Evolutionary conservation across 2,329 filamentous ascomycete genomes (phyloP).

Genomic region (Verticillium tricorpus): DNA sequence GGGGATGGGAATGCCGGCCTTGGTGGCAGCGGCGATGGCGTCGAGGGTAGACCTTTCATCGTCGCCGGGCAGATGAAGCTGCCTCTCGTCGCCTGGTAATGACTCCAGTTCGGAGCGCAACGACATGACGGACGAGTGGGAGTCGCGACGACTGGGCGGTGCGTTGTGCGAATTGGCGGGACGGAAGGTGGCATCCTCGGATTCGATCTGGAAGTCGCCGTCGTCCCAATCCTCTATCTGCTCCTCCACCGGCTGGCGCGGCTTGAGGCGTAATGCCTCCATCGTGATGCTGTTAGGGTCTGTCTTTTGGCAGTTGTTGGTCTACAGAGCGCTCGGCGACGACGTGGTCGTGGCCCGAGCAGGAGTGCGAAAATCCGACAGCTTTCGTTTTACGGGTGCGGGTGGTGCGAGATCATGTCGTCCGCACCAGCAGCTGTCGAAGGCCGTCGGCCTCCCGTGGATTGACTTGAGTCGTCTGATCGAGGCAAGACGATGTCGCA

Average conservation of each 20-base stretch:
- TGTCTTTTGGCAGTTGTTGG: background rate
- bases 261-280: slow-evolving; percentile 51
- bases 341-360: slow-evolving; percentile 3
- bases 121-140: slow-evolving; percentile 76
- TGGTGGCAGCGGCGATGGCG: slow-evolving; percentile 81
- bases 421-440: slow-evolving; percentile 12
- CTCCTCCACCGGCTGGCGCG: slow-evolving; percentile 50
- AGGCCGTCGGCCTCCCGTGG: slow-evolving; percentile 5
- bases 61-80: slow-evolving; percentile 77
- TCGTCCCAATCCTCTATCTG: slow-evolving; percentile 76
- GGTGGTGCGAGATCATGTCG: slow-evolving; percentile 17
- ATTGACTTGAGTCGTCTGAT: slow-evolving; percentile 13
- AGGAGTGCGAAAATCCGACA: slow-evolving; percentile 8
- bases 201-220: slow-evolving; percentile 67
- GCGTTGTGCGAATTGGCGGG: slow-evolving; percentile 38
- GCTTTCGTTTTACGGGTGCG: slow-evolving; percentile 14
- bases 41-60: slow-evolving; percentile 80
- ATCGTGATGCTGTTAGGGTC: slow-evolving; percentile 30
- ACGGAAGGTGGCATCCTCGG: slow-evolving; percentile 59
- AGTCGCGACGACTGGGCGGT: slow-evolving; percentile 60
- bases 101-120: slow-evolving; percentile 80
- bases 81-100: slow-evolving; percentile 75
- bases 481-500: slow-evolving; percentile 1
- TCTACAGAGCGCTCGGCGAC: slow-evolving; percentile 1
- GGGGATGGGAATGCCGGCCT: slow-evolving; percentile 88